These are phyloP conservation scores for Lunularia cruciata DNA, from an alignment of 225 moss, liverwort and hornwort genomes.

Conservation along the genomic window DNA sequence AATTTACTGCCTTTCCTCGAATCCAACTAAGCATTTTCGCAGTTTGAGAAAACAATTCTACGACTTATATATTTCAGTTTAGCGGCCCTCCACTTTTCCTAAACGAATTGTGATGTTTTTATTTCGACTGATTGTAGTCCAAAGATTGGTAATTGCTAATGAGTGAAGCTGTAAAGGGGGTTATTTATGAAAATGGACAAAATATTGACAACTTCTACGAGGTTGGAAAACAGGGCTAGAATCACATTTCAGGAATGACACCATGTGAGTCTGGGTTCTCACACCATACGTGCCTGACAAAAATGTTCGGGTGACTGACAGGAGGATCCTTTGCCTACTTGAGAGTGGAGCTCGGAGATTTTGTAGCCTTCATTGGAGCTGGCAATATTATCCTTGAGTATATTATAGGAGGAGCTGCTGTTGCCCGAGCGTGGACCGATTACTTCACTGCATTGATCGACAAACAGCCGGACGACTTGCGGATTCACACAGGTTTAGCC, in stretches of 20 bases:
- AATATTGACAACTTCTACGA: too few relatives aligned
- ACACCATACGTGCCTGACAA: background rate
- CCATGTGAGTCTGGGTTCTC: background rate
- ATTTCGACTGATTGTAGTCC: background rate
- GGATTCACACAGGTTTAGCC: conserved; percentile 49
- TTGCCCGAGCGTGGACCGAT: conserved; percentile 70
- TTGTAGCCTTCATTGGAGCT: conserved; percentile 74
- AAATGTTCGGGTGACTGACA: background rate
- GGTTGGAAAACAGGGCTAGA: too few relatives aligned
- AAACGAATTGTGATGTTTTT: background rate
- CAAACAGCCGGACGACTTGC: conserved; percentile 38
- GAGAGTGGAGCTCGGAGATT: conserved; percentile 84
- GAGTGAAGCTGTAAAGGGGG: too few relatives aligned
- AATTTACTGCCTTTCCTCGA: too few relatives aligned
- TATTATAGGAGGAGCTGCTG: conserved; percentile 71
- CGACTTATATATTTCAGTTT: too few relatives aligned
- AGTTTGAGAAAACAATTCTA: background rate
- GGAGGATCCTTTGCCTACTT: conserved; percentile 89
- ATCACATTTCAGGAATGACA: too few relatives aligned
- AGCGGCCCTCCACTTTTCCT: background rate
- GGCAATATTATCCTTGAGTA: conserved; percentile 84
- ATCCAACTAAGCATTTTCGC: background rate
- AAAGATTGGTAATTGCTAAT: background rate
- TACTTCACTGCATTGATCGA: conserved; percentile 67
- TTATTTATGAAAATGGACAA: background rate